A percentile compares a stretch with the other conserved stretches of the same genome.
Evolutionary conservation across 2,329 filamentous ascomycete genomes (phyloP).

Genomic region (Nannizziopsis barbatae): DNA sequence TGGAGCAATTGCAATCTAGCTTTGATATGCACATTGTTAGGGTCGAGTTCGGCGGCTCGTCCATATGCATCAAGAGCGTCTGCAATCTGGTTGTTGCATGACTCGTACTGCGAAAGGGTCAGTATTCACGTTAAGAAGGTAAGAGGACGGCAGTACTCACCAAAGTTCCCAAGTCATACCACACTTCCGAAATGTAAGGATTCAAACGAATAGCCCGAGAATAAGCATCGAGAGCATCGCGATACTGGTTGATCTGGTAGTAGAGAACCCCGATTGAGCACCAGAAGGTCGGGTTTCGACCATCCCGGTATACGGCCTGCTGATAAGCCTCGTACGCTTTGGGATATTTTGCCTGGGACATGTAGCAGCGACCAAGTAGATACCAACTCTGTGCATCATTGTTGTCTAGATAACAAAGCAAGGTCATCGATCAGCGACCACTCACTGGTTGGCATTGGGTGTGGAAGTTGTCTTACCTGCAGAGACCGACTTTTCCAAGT

Average conservation of each 20-base stretch:
- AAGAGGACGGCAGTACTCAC: conserved; percentile 45
- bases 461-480: conserved; percentile 54
- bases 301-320: conserved; percentile 95
- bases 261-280: conserved; percentile 98
- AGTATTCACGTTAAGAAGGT: conserved; percentile 22
- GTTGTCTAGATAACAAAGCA: conserved; percentile 53
- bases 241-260: conserved; percentile 99
- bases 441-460: not conserved
- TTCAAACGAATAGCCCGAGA: conserved; percentile 92
- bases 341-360: conserved; percentile 98
- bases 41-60: conserved; percentile 86
- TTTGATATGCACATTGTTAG: conserved; percentile 89
- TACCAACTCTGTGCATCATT: conserved; percentile 98
- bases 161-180: conserved; percentile 94
- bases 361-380: conserved; percentile 91
- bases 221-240: conserved; percentile 93
- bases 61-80: conserved; percentile 95
- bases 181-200: conserved; percentile 96
- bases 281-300: conserved; percentile 97
- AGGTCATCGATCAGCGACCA: not conserved
- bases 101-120: conserved; percentile 61
- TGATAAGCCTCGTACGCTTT: conserved; percentile 98
- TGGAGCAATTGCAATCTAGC: conserved; percentile 81
- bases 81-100: conserved; percentile 95
- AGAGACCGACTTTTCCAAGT: conserved; percentile 88